phyloP scores from a whole-genome alignment of 2,329 filamentous ascomycete species.

The Cytospora piceae region DNA sequence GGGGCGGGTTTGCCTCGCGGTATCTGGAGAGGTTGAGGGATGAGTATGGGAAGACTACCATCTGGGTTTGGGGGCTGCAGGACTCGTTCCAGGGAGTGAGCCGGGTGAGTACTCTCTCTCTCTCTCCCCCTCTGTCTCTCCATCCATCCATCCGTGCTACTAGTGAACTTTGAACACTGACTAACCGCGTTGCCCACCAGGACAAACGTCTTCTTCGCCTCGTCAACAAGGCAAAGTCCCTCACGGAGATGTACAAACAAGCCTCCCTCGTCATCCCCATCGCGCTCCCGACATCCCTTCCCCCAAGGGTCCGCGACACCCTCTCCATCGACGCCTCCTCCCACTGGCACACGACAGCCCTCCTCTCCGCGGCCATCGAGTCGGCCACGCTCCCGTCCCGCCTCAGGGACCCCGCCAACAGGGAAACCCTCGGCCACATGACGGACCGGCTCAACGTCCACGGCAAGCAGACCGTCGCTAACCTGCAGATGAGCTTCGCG shows the following conservation, averaged over 20 bases:
- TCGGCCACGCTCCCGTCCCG: slow-evolving; percentile 77
- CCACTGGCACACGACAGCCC: slow-evolving; percentile 78
- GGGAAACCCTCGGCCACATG: slow-evolving; percentile 62
- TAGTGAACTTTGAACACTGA: not conserved
- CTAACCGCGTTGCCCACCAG: slow-evolving; percentile 39
- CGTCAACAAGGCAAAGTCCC: slow-evolving; percentile 73
- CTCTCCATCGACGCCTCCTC: slow-evolving; percentile 65
- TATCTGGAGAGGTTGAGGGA: slow-evolving; percentile 82
- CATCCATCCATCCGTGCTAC: too few species aligned
- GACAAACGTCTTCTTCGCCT: slow-evolving; percentile 67
- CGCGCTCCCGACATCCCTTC: slow-evolving; percentile 58
- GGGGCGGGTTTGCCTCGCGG: slow-evolving; percentile 75
- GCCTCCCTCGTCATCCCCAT: slow-evolving; percentile 81
- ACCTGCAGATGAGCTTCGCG: slow-evolving; percentile 69
- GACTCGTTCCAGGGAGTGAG: slow-evolving; percentile 57
- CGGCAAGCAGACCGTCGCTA: slow-evolving; percentile 79
- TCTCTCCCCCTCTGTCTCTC: not conserved
- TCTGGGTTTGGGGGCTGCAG: slow-evolving; percentile 88
- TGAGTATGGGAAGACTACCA: slow-evolving; percentile 84
- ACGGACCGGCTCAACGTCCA: slow-evolving; percentile 71
- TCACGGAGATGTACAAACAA: slow-evolving; percentile 69
- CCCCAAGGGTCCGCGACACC: slow-evolving; percentile 49
- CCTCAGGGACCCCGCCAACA: slow-evolving; percentile 54
- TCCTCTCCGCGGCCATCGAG: slow-evolving; percentile 78
- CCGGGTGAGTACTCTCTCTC: slow-evolving; percentile 47